These are phyloP conservation scores for Dryas octopetala DNA, from an alignment of 306 rosid genomes.

Conservation along the genomic window DNA sequence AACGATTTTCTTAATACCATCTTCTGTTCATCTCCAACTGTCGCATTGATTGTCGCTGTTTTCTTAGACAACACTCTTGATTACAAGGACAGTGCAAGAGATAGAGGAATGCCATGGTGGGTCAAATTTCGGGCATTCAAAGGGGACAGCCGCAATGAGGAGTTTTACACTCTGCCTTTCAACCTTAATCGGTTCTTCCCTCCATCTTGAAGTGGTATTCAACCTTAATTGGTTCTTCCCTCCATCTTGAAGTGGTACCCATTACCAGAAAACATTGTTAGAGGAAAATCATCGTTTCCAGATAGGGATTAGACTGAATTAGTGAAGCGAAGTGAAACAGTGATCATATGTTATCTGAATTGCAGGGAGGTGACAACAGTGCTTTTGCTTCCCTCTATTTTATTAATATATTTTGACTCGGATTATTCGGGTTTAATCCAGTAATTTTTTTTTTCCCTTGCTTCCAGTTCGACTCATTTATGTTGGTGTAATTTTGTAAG, in stretches of 20 bases:
- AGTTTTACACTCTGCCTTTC: constrained; percentile 97
- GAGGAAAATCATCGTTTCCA: constrained; percentile 79
- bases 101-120: constrained; percentile 99
- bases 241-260: constrained; percentile 52
- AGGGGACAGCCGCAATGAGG: constrained; percentile 89
- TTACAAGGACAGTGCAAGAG: constrained; percentile 76
- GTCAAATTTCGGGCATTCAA: constrained; percentile 78
- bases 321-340: constrained; percentile 33
- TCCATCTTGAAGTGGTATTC: constrained; percentile 60
- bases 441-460: constrained; percentile 14
- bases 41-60: constrained; percentile 75
- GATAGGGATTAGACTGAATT: constrained; percentile 30
- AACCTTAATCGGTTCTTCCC: constrained; percentile 96
- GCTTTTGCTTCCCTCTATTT: constrained; percentile 16
- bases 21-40: constrained; percentile 85
- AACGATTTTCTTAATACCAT: constrained; percentile 92
- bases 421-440: constrained; percentile 44
- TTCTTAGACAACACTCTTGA: constrained; percentile 98
- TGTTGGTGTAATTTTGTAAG: not conserved
- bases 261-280: constrained; percentile 23
- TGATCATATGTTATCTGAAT: constrained; percentile 6
- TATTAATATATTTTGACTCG: constrained; percentile 33
- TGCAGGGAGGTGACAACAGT: constrained; percentile 26
- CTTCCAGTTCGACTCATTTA: not conserved
- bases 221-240: constrained; percentile 95